Conservation (phyloP, 1,284 basidiomycete genomes). For the Ustilago tritici region DNA sequence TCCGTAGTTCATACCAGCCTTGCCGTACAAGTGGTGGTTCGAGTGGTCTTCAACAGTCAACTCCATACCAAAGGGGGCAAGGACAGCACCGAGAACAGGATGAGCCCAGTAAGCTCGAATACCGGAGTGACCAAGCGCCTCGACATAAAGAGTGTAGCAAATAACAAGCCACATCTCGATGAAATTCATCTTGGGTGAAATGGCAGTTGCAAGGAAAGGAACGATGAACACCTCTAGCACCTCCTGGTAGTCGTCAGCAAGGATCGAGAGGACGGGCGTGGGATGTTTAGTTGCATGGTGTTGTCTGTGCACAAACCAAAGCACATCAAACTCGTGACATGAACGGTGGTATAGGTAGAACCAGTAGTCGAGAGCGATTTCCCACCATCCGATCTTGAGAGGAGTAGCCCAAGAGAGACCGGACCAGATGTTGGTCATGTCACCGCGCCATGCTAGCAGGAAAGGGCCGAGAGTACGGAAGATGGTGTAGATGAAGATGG, state of each 20-base stretch:
- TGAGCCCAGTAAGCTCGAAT: slow-evolving; percentile 58
- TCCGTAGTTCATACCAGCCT: slow-evolving; percentile 62
- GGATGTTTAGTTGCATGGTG: slow-evolving; percentile 66
- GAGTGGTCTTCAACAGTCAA: slow-evolving; percentile 68
- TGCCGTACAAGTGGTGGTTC: slow-evolving; percentile 68
- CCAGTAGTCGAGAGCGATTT: slow-evolving; percentile 60
- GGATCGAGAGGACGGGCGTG: slow-evolving; percentile 58
- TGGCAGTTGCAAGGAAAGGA: slow-evolving; percentile 54
- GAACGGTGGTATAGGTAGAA: slow-evolving; percentile 65
- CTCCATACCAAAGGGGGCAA: slow-evolving; percentile 61
- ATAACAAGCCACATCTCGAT: slow-evolving; percentile 57
- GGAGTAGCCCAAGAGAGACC: slow-evolving; percentile 59
- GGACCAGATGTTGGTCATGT: slow-evolving; percentile 56
- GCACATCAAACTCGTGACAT: slow-evolving; percentile 55
- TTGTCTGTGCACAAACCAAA: slow-evolving; percentile 59
- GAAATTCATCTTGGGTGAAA: slow-evolving; percentile 61
- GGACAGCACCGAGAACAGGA: slow-evolving; percentile 34
- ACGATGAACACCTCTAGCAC: slow-evolving; percentile 59
- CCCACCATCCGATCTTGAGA: slow-evolving; percentile 62
- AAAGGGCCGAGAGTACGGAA: slow-evolving; percentile 63
- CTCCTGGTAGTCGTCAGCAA: slow-evolving; percentile 65
- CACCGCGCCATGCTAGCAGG: slow-evolving; percentile 60
- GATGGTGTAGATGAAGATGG: slow-evolving; percentile 66
- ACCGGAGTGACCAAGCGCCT: slow-evolving; percentile 63
- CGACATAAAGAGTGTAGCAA: slow-evolving; percentile 59